phyloP scores from a whole-genome alignment of 495 filamentous ascomycete genomes.

The Penicillium pulvis region DNA sequence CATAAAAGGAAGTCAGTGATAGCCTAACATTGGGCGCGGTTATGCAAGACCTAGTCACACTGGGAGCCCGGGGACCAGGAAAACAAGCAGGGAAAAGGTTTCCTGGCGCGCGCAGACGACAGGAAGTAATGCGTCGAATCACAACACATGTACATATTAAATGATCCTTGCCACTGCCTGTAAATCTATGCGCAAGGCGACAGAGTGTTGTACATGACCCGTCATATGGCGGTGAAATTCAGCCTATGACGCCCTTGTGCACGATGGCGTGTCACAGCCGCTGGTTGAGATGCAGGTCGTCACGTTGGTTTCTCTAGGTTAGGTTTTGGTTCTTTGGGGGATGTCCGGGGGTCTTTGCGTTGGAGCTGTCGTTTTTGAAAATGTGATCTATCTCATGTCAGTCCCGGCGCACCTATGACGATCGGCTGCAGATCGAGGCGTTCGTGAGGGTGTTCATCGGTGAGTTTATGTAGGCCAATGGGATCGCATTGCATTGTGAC shows the following conservation, averaged over 20 bases:
- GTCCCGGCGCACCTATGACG: slow-evolving; percentile 9
- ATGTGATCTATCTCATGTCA: slow-evolving; percentile 35
- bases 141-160: background rate
- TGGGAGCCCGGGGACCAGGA: background rate
- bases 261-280: slow-evolving; percentile 19
- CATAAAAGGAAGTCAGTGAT: background rate
- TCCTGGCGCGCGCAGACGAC: slow-evolving; percentile 10
- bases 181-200: slow-evolving; percentile 4
- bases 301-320: background rate
- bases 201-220: slow-evolving; percentile 14
- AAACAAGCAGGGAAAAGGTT: slow-evolving; percentile 5
- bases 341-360: background rate
- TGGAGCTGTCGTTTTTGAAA: slow-evolving; percentile 19
- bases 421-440: slow-evolving; percentile 21
- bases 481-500: background rate
- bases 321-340: background rate
- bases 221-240: slow-evolving; percentile 31
- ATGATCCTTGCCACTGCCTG: background rate
- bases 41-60: slow-evolving; percentile 22
- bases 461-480: slow-evolving; percentile 9
- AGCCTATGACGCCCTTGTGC: slow-evolving; percentile 9
- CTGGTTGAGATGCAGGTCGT: slow-evolving; percentile 10
- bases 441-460: slow-evolving; percentile 20
- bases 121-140: slow-evolving; percentile 8
- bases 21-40: slow-evolving; percentile 17